A percentile compares a stretch with the other conserved stretches of the same genome.
phyloP scores from a whole-genome alignment of 495 filamentous ascomycete genomes.

The Aspergillus leporis region DNA sequence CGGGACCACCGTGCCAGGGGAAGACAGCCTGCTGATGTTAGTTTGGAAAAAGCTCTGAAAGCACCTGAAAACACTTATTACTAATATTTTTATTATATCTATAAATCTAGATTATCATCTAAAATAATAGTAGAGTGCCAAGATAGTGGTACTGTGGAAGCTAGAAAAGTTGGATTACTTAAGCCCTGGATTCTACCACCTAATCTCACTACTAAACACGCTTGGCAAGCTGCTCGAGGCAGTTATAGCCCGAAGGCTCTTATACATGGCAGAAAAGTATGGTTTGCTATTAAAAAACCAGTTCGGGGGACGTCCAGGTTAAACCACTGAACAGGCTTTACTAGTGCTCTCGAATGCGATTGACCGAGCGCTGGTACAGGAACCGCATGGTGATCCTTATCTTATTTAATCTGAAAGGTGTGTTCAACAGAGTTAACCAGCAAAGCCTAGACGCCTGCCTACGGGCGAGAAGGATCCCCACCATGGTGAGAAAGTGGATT shows the following conservation, averaged over 20 bases:
- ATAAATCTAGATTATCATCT: constrained; percentile 26
- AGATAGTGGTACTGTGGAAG: constrained; percentile 29
- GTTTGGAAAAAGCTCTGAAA: constrained; percentile 26
- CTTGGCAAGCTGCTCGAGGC: constrained; percentile 29
- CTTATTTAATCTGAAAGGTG: constrained; percentile 31
- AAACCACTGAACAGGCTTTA: constrained; percentile 26
- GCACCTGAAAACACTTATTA: constrained; percentile 18
- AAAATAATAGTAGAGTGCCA: constrained; percentile 15
- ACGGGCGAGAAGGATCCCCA: constrained; percentile 23
- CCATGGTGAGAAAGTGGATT: constrained; percentile 22
- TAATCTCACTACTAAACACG: constrained; percentile 31
- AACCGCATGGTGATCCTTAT: constrained; percentile 22
- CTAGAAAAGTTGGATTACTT: constrained; percentile 27
- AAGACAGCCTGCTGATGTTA: constrained; percentile 24
- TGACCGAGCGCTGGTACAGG: constrained; percentile 26
- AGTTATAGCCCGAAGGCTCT: constrained; percentile 24
- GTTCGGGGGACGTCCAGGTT: constrained; percentile 25
- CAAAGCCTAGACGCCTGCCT: constrained; percentile 23
- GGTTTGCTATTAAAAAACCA: constrained; percentile 26
- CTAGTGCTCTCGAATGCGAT: constrained; percentile 26
- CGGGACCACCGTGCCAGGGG: constrained; percentile 24
- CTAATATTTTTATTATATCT: constrained; percentile 19
- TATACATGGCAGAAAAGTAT: constrained; percentile 23
- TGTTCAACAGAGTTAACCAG: constrained; percentile 31
- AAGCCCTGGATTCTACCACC: constrained; percentile 21